Percentiles rank a stretch among this genome's conserved stretches.
Conservation (phyloP, 352 stramenopile species). For the Globisporangium spinosum region DNA sequence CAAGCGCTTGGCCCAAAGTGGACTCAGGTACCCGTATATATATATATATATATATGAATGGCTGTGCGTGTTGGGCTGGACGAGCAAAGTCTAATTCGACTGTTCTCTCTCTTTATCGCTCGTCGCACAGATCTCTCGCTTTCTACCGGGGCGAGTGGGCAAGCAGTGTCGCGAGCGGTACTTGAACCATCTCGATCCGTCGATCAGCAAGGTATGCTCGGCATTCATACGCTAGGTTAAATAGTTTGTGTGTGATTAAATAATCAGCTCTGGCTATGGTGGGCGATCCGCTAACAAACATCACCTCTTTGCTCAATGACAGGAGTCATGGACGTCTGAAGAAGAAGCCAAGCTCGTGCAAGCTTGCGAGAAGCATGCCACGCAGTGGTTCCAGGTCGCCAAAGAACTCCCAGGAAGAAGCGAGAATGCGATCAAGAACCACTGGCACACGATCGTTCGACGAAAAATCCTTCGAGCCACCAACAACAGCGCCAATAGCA, state of each 20-base stretch:
- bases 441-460: conserved; percentile 38
- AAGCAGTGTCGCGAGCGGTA: conserved; percentile 79
- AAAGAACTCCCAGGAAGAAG: conserved; percentile 41
- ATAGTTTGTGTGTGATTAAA: background rate
- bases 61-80: no score
- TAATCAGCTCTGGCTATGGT: background rate
- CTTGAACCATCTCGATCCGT: conserved; percentile 52
- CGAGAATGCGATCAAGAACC: conserved; percentile 71
- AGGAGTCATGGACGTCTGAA: conserved; percentile 44
- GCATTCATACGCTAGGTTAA: background rate
- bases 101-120: background rate
- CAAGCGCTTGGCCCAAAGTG: conserved; percentile 45
- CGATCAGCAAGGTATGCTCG: conserved; percentile 35
- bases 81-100: no score
- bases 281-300: background rate
- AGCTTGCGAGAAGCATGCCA: conserved; percentile 24
- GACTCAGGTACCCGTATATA: conserved; percentile 37
- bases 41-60: no score
- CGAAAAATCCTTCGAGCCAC: conserved; percentile 16
- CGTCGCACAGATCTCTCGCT: conserved; percentile 38
- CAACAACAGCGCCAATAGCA: background rate
- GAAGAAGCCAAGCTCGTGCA: conserved; percentile 41
- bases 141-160: conserved; percentile 51
- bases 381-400: conserved; percentile 48
- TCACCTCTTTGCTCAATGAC: background rate